Evolutionary conservation across 177 flowering plant genomes (phyloP), one percentile per base, ranked within the genome.

Genomic region (Telopea speciosissima): DNA sequence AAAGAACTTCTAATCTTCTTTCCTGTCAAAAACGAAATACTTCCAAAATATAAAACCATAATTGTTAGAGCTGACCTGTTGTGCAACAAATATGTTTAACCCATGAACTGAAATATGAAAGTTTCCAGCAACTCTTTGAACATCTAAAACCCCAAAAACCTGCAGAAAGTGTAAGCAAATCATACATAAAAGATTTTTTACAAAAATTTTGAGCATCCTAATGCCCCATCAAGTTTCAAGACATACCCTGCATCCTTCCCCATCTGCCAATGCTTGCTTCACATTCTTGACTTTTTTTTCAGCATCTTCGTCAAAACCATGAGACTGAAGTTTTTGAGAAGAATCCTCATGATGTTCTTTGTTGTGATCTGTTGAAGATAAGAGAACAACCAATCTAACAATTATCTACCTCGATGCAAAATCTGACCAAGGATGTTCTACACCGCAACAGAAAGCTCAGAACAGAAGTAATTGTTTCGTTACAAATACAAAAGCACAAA

Each of bases 61-160:
- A 33, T 33, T 33, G 40, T 33, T 2, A 45, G 19, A 45, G 8
- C 54, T 80, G 49, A 96, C 99, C 98, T 85, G 91, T 77, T 93
- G 97, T 63, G 99, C 99, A 64, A 93, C 98, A 83, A 90, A 91
- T 28, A 93, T 86, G 74, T 90, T 96, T 69, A 96, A 81, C 8
- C 98, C 98, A 77, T 96, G 99, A 73, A 96, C 95, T 69, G 99
- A 96, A 68, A 96, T 84, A 74, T 96, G 99, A 76, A 96, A 96
- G 81, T 96, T 96, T 66, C 99, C 99, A 78, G 99, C 99, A 79
- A 96, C 99, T 65, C 99, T 85, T 81, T 96, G 99, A 61, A 96
- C 99, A 83, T 96, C 98, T 67, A 96, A 65, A 74, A 85, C 86
- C 26, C 99, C 99, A 85, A 85, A 93, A 71, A 96, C 92, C 99